Conservation (phyloP, 1,139 yeast genomes). For the Kluyveromyces sp. region DNA sequence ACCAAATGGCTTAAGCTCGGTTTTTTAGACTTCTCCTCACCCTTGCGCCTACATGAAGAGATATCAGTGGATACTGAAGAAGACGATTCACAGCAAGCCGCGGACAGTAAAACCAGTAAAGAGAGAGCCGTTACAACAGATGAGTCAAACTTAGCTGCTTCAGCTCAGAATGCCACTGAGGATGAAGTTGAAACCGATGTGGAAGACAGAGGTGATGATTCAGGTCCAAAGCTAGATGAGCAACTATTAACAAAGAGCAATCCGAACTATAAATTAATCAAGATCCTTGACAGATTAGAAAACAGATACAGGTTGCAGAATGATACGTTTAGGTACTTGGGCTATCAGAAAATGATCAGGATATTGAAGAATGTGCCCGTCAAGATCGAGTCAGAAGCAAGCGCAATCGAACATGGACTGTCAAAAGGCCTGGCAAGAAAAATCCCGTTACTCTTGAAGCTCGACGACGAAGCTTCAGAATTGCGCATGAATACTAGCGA, state of each 20-base stretch:
- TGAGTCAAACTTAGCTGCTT: not conserved
- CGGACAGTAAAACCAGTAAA: not conserved
- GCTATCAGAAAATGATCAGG: conserved; percentile 45
- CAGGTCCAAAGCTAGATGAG: conserved; percentile 3
- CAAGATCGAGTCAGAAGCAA: conserved; percentile 35
- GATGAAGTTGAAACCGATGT: conserved; percentile 8
- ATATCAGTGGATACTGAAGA: conserved; percentile 1
- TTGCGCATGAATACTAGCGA: conserved; percentile 24
- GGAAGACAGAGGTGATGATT: conserved; percentile 10
- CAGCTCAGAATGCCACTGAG: conserved; percentile 1
- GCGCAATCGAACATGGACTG: conserved; percentile 30
- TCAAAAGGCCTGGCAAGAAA: conserved; percentile 35
- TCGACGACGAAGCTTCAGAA: conserved; percentile 39
- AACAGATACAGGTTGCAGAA: conserved; percentile 36
- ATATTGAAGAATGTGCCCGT: conserved; percentile 28
- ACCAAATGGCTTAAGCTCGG: conserved; percentile 5
- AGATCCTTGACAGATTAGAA: conserved; percentile 36
- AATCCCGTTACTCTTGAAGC: conserved; percentile 41
- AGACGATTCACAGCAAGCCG: not conserved
- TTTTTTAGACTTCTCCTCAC: conserved; percentile 1
- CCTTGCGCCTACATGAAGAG: conserved; percentile 4
- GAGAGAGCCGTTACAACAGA: not conserved
- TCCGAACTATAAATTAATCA: conserved; percentile 36
- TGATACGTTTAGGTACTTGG: conserved; percentile 38
- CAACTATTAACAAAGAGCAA: conserved; percentile 16